Conservation (phyloP, 2,329 filamentous ascomycete genomes). For the Lasiodiplodia citricola region DNA sequence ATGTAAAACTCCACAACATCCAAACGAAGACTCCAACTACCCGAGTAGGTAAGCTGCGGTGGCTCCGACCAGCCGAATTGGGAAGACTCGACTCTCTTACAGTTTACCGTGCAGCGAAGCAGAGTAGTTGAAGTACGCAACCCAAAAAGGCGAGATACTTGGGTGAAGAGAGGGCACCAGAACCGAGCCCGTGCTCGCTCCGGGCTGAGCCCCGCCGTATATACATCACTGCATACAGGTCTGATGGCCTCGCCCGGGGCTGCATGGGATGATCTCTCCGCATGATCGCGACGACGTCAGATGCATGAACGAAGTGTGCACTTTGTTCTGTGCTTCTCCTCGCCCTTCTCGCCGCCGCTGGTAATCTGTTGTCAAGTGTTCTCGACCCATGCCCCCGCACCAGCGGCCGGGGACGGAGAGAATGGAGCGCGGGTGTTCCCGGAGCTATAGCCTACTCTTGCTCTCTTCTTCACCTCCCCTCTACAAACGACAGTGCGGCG, state of each 20-base stretch:
- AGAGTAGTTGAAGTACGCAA: no score
- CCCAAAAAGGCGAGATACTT: no score
- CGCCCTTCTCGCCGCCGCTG: background rate
- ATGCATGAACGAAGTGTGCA: background rate
- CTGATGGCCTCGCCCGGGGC: background rate
- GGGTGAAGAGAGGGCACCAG: no score
- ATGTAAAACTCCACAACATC: no score
- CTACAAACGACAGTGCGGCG: background rate
- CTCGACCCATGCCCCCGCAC: no score
- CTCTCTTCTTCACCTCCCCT: background rate
- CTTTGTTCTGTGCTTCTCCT: background rate
- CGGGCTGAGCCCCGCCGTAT: background rate
- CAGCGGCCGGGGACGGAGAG: background rate
- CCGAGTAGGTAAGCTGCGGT: no score
- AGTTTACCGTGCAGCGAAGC: no score
- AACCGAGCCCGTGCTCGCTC: no score
- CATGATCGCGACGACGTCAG: background rate
- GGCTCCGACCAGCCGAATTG: no score
- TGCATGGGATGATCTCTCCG: background rate
- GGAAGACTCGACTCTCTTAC: no score
- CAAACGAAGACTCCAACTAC: no score
- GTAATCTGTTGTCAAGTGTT: no score
- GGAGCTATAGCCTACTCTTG: background rate
- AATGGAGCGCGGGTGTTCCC: background rate
- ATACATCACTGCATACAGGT: background rate